Percentiles rank a stretch among this genome's conserved stretches.
phyloP scores from a whole-genome alignment of 495 filamentous ascomycete genomes.

The Xylaria castorea region DNA sequence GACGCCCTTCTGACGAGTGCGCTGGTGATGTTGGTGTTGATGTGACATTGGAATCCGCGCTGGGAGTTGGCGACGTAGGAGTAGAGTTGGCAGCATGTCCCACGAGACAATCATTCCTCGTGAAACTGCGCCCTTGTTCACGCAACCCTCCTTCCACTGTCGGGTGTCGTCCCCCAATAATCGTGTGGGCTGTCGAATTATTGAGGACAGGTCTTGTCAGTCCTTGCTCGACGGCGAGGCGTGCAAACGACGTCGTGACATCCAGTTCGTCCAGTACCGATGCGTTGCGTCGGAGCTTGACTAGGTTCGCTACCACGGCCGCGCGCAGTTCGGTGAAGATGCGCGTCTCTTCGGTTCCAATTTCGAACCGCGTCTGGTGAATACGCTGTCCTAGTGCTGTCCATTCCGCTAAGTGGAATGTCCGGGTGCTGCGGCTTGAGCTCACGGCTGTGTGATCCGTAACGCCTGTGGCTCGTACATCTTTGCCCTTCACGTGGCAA shows the following conservation, averaged over 20 bases:
- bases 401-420: constrained; percentile 87
- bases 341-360: constrained; percentile 78
- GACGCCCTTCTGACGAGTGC: constrained; percentile 59
- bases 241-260: constrained; percentile 82
- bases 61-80: background rate
- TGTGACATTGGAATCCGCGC: background rate
- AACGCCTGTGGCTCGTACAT: constrained; percentile 50
- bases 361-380: constrained; percentile 74
- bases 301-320: constrained; percentile 77
- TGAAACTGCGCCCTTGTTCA: constrained; percentile 81
- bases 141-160: constrained; percentile 84
- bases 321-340: constrained; percentile 74
- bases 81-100: constrained; percentile 43
- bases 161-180: constrained; percentile 85
- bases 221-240: constrained; percentile 72
- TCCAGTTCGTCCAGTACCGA: constrained; percentile 90
- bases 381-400: constrained; percentile 75
- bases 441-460: constrained; percentile 55
- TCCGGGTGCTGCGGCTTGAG: constrained; percentile 81
- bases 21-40: background rate
- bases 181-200: constrained; percentile 50
- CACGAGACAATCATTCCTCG: constrained; percentile 85
- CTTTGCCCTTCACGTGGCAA: constrained; percentile 88
- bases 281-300: constrained; percentile 86
- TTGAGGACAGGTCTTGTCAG: constrained; percentile 78